Evolutionary conservation across 805 yeast species (phyloP).

Genomic region (Gaillardinia entomophila): DNA sequence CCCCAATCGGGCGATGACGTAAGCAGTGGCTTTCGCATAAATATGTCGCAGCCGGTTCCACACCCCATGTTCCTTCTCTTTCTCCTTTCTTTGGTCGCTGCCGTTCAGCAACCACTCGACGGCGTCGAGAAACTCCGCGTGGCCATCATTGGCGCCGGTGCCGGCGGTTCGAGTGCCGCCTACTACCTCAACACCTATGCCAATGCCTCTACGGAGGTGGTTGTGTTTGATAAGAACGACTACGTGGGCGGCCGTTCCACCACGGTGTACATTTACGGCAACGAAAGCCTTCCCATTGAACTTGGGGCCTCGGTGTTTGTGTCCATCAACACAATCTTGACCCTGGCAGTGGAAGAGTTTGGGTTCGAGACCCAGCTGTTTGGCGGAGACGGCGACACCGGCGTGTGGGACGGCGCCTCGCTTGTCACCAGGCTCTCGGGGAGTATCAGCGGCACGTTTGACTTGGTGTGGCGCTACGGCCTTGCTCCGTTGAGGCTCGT

Average conservation of each 20-base stretch:
- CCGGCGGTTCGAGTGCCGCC: conserved; percentile 46
- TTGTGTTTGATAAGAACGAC: conserved; percentile 33
- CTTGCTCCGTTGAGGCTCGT: conserved; percentile 15
- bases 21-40: no score
- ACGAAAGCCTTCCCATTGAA: conserved; percentile 21
- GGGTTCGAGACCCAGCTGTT: conserved; percentile 15
- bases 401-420: conserved; percentile 33
- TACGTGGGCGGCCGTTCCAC: conserved; percentile 44
- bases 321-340: conserved; percentile 30
- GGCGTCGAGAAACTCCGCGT: no score
- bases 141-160: conserved; percentile 48
- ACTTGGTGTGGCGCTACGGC: conserved; percentile 23
- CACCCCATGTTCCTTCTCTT: no score
- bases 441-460: conserved; percentile 3
- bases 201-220: conserved; percentile 25
- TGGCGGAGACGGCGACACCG: conserved; percentile 10
- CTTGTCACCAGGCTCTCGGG: conserved; percentile 2
- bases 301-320: conserved; percentile 45
- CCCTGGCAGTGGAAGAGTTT: conserved; percentile 31
- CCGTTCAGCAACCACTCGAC: no score
- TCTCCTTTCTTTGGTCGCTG: no score
- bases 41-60: no score
- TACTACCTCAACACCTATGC: conserved; percentile 37
- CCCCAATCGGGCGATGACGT: no score
- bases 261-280: conserved; percentile 16